These are phyloP conservation scores for Colletotrichum sp. DNA, from an alignment of 2,329 filamentous ascomycete genomes.

Conservation along the genomic window DNA sequence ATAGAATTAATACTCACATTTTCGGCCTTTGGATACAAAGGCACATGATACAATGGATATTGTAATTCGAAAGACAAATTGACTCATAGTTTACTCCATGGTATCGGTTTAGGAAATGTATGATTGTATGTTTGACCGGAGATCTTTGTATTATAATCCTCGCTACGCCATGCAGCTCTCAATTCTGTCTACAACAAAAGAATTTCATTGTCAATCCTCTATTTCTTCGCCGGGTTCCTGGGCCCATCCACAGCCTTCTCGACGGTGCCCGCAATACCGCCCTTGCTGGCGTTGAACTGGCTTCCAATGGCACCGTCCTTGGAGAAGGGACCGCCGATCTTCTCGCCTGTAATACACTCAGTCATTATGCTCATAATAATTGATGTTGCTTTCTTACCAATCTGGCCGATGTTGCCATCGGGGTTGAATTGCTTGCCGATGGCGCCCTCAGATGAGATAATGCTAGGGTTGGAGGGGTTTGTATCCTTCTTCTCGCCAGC, in stretches of 20 bases:
- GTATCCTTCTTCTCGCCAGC: slow-evolving; percentile 10
- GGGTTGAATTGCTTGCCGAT: slow-evolving; percentile 20
- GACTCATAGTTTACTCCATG: rapidly evolving
- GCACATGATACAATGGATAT: too few species aligned
- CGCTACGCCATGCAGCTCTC: neutral
- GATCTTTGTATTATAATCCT: neutral
- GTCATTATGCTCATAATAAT: rapidly evolving
- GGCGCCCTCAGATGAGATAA: slow-evolving; percentile 12
- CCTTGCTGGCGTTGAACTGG: slow-evolving; percentile 11
- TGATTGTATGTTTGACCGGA: neutral
- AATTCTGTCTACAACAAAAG: rapidly evolving
- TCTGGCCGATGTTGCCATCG: slow-evolving; percentile 12
- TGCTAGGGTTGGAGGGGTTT: slow-evolving; percentile 4
- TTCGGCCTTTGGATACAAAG: too few species aligned
- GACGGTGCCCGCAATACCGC: slow-evolving; percentile 6
- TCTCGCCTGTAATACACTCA: neutral
- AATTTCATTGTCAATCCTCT: neutral
- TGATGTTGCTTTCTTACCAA: neutral
- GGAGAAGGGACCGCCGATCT: slow-evolving; percentile 3
- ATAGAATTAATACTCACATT: too few species aligned
- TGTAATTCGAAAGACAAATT: too few species aligned
- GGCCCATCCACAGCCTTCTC: slow-evolving; percentile 6
- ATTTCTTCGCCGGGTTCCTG: slow-evolving; percentile 14
- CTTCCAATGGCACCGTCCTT: slow-evolving; percentile 12
- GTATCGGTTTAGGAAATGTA: rapidly evolving